phyloP scores from a whole-genome alignment of 1,139 yeast genomes.

The Wickerhamiella pararugosa region DNA sequence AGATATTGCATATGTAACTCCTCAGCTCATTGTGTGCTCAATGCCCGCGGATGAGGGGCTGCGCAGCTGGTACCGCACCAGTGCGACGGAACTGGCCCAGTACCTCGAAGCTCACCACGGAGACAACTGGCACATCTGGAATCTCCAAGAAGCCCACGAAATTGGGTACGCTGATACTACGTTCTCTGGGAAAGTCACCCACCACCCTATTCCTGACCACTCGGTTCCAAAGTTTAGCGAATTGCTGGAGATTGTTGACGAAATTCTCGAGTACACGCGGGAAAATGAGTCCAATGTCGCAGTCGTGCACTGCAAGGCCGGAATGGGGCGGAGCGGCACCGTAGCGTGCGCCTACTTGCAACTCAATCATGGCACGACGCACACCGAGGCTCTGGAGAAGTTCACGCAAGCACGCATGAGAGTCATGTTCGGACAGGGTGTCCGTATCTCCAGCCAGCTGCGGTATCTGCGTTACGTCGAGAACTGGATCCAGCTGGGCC shows the following conservation, averaged over 20 bases:
- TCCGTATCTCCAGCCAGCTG: conserved; percentile 56
- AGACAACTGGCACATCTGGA: conserved; percentile 56
- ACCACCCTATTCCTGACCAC: conserved; percentile 60
- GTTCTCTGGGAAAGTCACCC: conserved; percentile 25
- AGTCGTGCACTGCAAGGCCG: conserved; percentile 76
- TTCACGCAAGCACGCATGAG: conserved; percentile 51
- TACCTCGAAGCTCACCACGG: conserved; percentile 38
- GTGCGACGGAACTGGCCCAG: conserved; percentile 35
- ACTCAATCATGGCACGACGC: conserved; percentile 26
- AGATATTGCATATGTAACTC: conserved; percentile 53
- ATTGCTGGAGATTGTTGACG: conserved; percentile 32
- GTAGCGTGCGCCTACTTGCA: conserved; percentile 58
- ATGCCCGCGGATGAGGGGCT: conserved; percentile 44
- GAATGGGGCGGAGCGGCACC: conserved; percentile 84
- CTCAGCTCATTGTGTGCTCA: conserved; percentile 51
- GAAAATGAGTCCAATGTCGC: conserved; percentile 31
- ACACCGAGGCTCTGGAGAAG: conserved; percentile 33
- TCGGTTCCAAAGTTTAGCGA: conserved; percentile 51
- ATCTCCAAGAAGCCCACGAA: conserved; percentile 46
- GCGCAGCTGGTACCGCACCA: conserved; percentile 40
- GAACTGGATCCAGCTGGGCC: conserved; percentile 6
- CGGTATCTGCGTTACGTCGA: conserved; percentile 52
- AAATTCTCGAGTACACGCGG: conserved; percentile 33
- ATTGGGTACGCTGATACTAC: conserved; percentile 31
- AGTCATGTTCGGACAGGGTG: conserved; percentile 44